These are phyloP conservation scores for Amphirosellinia nigrospora DNA, from an alignment of 495 filamentous ascomycete species.

Conservation along the genomic window DNA sequence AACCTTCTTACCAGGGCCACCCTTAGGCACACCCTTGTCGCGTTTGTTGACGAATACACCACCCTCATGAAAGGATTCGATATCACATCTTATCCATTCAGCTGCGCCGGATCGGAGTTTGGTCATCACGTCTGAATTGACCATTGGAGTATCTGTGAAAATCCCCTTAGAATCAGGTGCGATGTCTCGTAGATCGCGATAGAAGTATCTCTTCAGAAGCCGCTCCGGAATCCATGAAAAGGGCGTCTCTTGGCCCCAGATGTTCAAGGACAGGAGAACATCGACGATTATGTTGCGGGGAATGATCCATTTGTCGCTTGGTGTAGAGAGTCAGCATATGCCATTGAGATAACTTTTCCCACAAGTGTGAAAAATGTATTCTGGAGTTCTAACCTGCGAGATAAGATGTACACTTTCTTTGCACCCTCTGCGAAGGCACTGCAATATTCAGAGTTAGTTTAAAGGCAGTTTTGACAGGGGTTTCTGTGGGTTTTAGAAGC, in stretches of 20 bases:
- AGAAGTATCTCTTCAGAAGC: constrained; percentile 79
- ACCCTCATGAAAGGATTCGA: constrained; percentile 64
- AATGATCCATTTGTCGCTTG: constrained; percentile 84
- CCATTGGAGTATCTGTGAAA: constrained; percentile 86
- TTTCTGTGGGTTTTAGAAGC: too few relatives aligned
- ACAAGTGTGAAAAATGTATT: background rate
- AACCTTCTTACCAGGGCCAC: constrained; percentile 68
- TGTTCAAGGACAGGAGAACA: constrained; percentile 74
- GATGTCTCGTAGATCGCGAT: constrained; percentile 82
- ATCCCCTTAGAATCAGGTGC: constrained; percentile 71
- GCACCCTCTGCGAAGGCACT: constrained; percentile 67
- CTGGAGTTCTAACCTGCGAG: constrained; percentile 51
- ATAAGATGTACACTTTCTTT: constrained; percentile 71
- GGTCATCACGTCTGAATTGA: constrained; percentile 79
- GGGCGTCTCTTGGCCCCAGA: constrained; percentile 77
- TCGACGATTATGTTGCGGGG: constrained; percentile 79
- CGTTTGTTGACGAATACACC: constrained; percentile 75
- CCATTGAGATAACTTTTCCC: background rate
- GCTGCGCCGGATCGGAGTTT: constrained; percentile 78
- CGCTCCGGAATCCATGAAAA: constrained; percentile 80
- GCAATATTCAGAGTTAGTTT: too few relatives aligned
- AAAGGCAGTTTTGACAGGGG: too few relatives aligned
- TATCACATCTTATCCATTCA: constrained; percentile 82
- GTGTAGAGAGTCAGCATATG: background rate
- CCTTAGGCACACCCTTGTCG: constrained; percentile 72